Evolutionary conservation across 2,329 filamentous ascomycete genomes (phyloP), one percentile per base, ranked within the genome.

Genomic region (Aspergillus candidus): DNA sequence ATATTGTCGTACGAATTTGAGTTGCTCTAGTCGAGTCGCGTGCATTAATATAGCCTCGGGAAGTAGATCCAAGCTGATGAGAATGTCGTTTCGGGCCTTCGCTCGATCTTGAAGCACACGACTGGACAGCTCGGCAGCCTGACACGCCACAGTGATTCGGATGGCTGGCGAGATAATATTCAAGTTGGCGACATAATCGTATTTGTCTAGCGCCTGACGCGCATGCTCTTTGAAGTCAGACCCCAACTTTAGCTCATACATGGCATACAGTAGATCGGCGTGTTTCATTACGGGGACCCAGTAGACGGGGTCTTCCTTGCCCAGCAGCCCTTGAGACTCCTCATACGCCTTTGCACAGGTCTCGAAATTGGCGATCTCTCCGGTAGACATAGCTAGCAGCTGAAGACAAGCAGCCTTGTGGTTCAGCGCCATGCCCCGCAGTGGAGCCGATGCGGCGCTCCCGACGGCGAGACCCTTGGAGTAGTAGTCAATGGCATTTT

Each of bases 41-140:
- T 43, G 41, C 41, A 43, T 37, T 3, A 43, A 12, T 6, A 43
- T 43, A 12, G 41, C 41, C 32, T 43, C 41, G 2, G 41, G 41
- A 11, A 43, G 41, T 4, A 35, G 15, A 6, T 38, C n/a, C 11
- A 43, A 33, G 30, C 41, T 38, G 12, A 38, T 38, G 3, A 43
- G 15, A 13, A 43, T 43, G 13, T 29, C 27, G 17, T 43, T 35
- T 11, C 41, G 29, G 14, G 41, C 41, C 22, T 36, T 38, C 6
- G 30, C 41, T 27, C 14, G 41, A n/a, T 43, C 35, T 10, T 32
- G 7, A 14, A 37, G 11, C 12, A 43, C 6, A 11, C 34, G 29
- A 4, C 12, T 38, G n/a, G 14, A 10, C 14, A 43, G 41, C 8
- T 12, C 27, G 10, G 41, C 41, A 7, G 35, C 35, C 3, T 22